phyloP scores from a whole-genome alignment of 1,284 basidiomycete genomes.

The Pterula multifida region DNA sequence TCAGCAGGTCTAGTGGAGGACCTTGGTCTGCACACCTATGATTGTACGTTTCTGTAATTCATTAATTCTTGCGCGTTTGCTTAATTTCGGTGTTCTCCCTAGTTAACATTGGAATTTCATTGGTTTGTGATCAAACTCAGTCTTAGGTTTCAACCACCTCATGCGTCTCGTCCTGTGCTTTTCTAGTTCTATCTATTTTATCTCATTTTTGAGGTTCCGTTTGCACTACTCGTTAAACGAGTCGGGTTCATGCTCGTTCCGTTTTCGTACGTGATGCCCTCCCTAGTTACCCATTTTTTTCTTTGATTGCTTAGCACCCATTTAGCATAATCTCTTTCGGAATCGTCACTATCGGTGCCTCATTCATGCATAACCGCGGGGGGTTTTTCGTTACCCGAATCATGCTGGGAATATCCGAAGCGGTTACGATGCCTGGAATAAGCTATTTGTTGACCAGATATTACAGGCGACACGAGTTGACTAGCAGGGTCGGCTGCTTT shows the following conservation, averaged over 20 bases:
- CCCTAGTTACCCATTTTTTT: not conserved
- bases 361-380: not conserved
- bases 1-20: slow-evolving; percentile 5
- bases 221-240: slow-evolving; percentile 5
- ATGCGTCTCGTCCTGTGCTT: not conserved
- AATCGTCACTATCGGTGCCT: not conserved
- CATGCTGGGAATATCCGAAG: not conserved
- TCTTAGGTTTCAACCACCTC: too few relatives aligned
- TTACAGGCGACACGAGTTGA: not conserved
- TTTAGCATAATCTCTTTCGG: not conserved
- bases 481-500: not conserved
- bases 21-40: slow-evolving; percentile 4
- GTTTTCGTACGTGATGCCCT: slow-evolving; percentile 4
- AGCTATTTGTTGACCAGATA: slow-evolving; percentile 1
- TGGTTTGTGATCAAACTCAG: slow-evolving; percentile 5
- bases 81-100: not conserved
- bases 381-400: not conserved
- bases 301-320: not conserved
- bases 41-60: slow-evolving; percentile 1
- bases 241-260: slow-evolving; percentile 7
- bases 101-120: slow-evolving; percentile 8
- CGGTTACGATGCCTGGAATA: not conserved
- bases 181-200: slow-evolving; percentile 7
- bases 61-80: not conserved
- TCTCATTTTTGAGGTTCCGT: slow-evolving; percentile 6